phyloP scores from a whole-genome alignment of 192 early-diverging fungal species.

The Coemansia umbellata region DNA sequence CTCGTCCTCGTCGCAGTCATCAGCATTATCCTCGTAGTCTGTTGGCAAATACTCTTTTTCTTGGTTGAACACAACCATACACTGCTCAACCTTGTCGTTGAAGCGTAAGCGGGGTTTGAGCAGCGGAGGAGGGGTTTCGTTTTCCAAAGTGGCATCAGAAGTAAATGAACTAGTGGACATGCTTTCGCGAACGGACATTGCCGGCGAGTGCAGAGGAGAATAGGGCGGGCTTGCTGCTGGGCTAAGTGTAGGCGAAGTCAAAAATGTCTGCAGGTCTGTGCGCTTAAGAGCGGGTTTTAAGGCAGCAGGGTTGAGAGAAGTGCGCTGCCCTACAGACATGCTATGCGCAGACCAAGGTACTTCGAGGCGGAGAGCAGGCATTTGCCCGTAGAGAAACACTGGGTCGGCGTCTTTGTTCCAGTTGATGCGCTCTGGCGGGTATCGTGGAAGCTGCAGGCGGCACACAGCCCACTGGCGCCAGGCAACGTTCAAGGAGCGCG shows the following conservation, averaged over 20 bases:
- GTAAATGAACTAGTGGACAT: constrained; percentile 47
- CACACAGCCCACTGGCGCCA: constrained; percentile 48
- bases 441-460: constrained; percentile 35
- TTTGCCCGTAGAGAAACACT: constrained; percentile 48
- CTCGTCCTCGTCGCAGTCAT: constrained; percentile 11
- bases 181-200: constrained; percentile 42
- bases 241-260: constrained; percentile 46
- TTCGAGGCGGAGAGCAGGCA: constrained; percentile 36
- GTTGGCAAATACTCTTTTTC: constrained; percentile 50
- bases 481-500: constrained; percentile 40
- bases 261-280: constrained; percentile 45
- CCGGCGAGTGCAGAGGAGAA: constrained; percentile 34
- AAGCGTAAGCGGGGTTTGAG: constrained; percentile 47
- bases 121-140: constrained; percentile 6
- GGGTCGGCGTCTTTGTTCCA: constrained; percentile 54
- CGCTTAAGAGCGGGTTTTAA: constrained; percentile 45
- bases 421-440: constrained; percentile 50
- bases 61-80: constrained; percentile 51
- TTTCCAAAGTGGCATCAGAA: constrained; percentile 37
- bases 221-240: constrained; percentile 33
- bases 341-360: constrained; percentile 39
- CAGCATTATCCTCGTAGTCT: constrained; percentile 34
- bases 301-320: neutral
- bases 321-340: neutral
- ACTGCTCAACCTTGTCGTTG: constrained; percentile 53